Evolutionary conservation across 441 rosid genomes (phyloP), one percentile per base, ranked within the genome.

Genomic region (Populus hybrid): DNA sequence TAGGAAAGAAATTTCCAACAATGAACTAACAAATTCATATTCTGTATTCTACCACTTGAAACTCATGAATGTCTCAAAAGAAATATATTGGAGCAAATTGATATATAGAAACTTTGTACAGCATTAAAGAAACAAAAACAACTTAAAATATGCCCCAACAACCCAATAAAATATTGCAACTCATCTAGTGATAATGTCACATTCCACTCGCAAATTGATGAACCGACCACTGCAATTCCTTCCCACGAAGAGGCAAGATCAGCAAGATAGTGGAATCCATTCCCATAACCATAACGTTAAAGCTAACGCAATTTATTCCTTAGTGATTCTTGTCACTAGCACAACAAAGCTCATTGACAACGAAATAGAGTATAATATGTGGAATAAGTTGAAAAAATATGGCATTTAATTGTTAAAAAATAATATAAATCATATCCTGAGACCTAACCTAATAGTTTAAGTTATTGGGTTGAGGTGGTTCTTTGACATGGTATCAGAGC

Each of bases 211-310:
- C 26, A 14, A 28, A n/a, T 23, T 32, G 67, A 42, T 30, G 38
- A 18, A 46, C 42, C n/a, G n/a, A 11, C 6, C 3, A 34, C 30
- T 67, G 9, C 65, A 67, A n/a, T 28, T 66, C 68, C 24, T 30
- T 67, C 66, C 16, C 14, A 7, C 42, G 23, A 42, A 30, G 66
- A 42, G 46, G 21, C 69, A 30, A 30, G 38, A 30, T 28, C 10
- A 11, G 32, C 36, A 16, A 9, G 28, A 24, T 71, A 67, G 72
- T 75, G 72, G 72, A 75, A 67, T 71, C 65, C 74, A 67, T 67
- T n/a, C 72, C n/a, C 72, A 67, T 23, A 50, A 32, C 61, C 35
- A 67, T 71, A 32, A 30, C 11, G 8, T 50, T 28, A 26, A 26
- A 71, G 32, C 20, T 38, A 71, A 71, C 1, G 16, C 30, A 21